Evolutionary conservation across 371 early-diverging fungal species (phyloP).

Genomic region (Syncephalastrum sp.): DNA sequence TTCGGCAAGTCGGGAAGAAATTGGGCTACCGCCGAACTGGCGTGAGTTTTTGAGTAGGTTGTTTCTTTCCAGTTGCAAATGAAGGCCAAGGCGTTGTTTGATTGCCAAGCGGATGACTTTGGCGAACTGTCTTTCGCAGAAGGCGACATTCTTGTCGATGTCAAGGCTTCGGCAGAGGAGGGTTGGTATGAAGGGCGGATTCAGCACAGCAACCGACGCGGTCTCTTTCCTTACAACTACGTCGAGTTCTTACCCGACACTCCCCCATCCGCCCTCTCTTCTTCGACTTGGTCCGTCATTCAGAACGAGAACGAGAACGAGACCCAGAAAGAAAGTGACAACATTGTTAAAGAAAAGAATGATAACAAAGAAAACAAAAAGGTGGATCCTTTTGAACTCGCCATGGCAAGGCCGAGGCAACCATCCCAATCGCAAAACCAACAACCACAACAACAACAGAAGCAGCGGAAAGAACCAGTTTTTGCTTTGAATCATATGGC

Average conservation of each 20-base stretch:
- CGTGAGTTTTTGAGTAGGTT: too few relatives aligned
- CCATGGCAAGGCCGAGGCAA: constrained; percentile 14
- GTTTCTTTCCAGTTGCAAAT: not conserved
- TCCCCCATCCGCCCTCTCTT: constrained; percentile 13
- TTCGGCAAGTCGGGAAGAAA: too few relatives aligned
- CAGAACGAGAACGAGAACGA: constrained; percentile 12
- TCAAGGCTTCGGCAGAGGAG: constrained; percentile 51
- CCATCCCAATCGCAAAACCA: not conserved
- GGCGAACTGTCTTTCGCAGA: constrained; percentile 60
- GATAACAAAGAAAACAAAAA: not conserved
- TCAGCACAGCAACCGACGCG: constrained; percentile 40
- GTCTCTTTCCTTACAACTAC: constrained; percentile 60
- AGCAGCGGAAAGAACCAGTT: not conserved
- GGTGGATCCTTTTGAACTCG: constrained; percentile 28
- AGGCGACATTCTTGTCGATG: constrained; percentile 58
- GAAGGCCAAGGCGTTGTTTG: constrained; percentile 59
- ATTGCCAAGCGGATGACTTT: constrained; percentile 61
- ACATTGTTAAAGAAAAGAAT: not conserved
- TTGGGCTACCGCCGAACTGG: too few relatives aligned
- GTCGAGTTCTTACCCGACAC: constrained; percentile 38
- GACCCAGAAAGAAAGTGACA: not conserved
- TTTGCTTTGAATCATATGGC: not conserved
- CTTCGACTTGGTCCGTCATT: constrained; percentile 27
- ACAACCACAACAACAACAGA: not conserved
- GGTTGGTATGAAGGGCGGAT: constrained; percentile 61